Conservation (phyloP, 805 yeast genomes). For the Saccharomycopsis fermentans region DNA sequence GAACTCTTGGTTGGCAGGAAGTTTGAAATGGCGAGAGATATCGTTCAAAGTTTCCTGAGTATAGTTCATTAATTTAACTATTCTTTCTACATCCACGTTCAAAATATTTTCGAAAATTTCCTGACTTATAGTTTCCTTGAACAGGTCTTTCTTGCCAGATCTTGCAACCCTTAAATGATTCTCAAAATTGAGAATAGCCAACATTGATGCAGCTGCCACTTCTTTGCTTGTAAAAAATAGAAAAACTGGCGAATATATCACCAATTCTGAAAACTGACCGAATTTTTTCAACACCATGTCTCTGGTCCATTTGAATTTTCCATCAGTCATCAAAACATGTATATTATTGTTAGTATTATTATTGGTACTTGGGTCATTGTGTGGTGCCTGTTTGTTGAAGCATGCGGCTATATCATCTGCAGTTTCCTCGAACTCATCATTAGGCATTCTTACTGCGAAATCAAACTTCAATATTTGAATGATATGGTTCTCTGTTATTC, state of each 20-base stretch:
- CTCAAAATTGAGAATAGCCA: neutral
- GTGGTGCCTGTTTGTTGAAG: neutral
- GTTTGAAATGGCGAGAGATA: neutral
- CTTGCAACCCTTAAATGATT: neutral
- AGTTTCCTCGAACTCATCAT: slow-evolving; percentile 10
- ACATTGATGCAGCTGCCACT: slow-evolving; percentile 11
- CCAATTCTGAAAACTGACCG: slow-evolving; percentile 8
- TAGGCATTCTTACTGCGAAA: slow-evolving; percentile 10
- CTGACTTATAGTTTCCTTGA: neutral
- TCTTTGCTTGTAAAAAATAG: slow-evolving; percentile 12
- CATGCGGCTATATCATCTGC: neutral
- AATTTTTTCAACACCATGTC: slow-evolving; percentile 5
- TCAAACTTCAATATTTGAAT: slow-evolving; percentile 13
- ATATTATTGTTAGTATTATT: neutral
- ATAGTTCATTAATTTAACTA: neutral
- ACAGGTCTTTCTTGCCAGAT: neutral
- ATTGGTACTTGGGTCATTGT: neutral
- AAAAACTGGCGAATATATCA: slow-evolving; percentile 7
- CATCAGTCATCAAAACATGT: neutral
- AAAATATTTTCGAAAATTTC: neutral
- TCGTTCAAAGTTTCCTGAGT: slow-evolving; percentile 2
- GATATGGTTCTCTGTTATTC: slow-evolving; percentile 12
- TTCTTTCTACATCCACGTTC: neutral
- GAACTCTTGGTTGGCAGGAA: neutral
- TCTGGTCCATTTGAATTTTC: neutral